Conservation (phyloP, 2,329 filamentous ascomycete genomes). For the Dryadomyces quercivorus region DNA sequence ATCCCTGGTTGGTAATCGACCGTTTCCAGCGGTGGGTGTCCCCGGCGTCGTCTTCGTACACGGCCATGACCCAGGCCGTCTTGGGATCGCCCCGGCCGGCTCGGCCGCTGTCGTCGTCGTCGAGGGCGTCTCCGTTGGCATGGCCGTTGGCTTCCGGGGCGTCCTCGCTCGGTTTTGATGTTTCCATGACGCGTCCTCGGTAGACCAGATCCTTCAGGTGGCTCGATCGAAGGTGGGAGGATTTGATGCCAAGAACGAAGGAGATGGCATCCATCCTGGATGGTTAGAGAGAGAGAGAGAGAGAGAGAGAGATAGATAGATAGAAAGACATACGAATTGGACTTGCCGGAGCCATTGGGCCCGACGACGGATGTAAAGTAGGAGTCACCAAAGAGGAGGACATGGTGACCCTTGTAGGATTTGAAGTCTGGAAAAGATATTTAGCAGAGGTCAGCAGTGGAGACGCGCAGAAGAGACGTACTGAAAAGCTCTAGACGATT, state of each 20-base stretch:
- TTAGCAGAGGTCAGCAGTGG: not conserved
- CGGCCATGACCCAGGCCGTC: constrained; percentile 97
- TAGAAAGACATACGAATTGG: constrained; percentile 63
- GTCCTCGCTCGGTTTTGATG: constrained; percentile 84
- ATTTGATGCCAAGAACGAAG: constrained; percentile 97
- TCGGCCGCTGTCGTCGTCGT: constrained; percentile 48
- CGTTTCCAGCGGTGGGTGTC: constrained; percentile 95
- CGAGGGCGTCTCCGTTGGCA: constrained; percentile 43
- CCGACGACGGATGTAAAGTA: constrained; percentile 99
- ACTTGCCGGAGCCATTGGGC: constrained; percentile 98
- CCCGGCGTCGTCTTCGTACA: constrained; percentile 94
- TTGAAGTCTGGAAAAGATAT: constrained; percentile 68
- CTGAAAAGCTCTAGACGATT: constrained; percentile 90
- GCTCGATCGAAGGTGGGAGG: constrained; percentile 88
- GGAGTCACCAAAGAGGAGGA: constrained; percentile 86
- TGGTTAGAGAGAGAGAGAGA: not conserved
- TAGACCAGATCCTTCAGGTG: constrained; percentile 94
- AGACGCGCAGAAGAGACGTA: constrained; percentile 30
- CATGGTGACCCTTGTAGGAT: constrained; percentile 96
- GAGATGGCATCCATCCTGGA: constrained; percentile 95
- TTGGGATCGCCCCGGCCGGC: constrained; percentile 74
- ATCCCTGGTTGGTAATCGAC: constrained; percentile 75
- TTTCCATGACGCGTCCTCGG: constrained; percentile 83
- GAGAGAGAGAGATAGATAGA: not conserved
- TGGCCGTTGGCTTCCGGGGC: constrained; percentile 46